Evolutionary conservation across 306 rosid species (phyloP).

Genomic region (Malus fusca): DNA sequence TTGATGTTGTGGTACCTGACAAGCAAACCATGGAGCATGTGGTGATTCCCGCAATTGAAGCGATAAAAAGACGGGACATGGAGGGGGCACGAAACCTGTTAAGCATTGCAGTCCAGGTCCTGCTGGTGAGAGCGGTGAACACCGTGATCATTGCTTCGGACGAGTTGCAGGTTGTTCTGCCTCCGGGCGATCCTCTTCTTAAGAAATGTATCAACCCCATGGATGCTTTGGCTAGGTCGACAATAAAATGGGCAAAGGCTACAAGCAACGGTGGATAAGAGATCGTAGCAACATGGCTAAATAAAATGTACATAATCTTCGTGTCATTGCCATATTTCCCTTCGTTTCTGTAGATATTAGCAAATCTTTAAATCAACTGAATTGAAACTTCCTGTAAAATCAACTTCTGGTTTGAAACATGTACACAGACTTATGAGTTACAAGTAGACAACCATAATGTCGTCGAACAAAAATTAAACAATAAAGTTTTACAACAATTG

Average conservation of each 20-base stretch:
- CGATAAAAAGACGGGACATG: constrained; percentile 53
- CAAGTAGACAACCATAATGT: not conserved
- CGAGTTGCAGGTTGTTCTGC: constrained; percentile 55
- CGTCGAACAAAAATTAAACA: not conserved
- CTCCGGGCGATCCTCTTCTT: constrained; percentile 49
- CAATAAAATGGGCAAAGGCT: constrained; percentile 39
- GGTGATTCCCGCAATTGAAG: constrained; percentile 68
- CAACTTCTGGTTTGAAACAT: not conserved
- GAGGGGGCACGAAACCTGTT: constrained; percentile 69
- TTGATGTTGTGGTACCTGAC: constrained; percentile 74
- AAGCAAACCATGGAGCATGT: constrained; percentile 73
- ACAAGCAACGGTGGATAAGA: constrained; percentile 11
- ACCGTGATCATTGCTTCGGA: constrained; percentile 58
- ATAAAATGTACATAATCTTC: not conserved
- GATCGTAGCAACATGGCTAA: not conserved
- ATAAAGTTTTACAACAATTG: not conserved
- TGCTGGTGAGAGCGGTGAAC: constrained; percentile 65
- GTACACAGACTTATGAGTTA: not conserved
- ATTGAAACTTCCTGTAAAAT: not conserved
- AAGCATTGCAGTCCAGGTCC: constrained; percentile 73
- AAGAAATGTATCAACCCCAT: constrained; percentile 48
- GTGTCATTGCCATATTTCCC: not conserved
- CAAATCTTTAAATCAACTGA: not conserved
- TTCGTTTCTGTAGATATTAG: not conserved
- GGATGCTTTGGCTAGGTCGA: constrained; percentile 41